Base-by-base conservation (phyloP, 2,329 filamentous ascomycete species). In the Aureobasidium mangrovei region DNA sequence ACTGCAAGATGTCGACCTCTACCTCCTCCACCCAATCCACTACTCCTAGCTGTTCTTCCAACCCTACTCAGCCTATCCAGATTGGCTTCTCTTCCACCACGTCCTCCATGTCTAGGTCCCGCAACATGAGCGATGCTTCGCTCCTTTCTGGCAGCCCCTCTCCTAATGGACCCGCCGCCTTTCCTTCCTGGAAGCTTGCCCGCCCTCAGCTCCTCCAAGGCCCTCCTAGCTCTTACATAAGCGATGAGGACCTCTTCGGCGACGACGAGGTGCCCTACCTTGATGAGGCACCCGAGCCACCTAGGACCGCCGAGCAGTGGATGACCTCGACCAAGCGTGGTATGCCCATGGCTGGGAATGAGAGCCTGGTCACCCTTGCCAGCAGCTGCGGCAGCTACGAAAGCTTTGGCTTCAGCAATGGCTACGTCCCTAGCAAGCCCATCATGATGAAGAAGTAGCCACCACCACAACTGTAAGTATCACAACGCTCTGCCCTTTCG, bases 231-330 rank as follows among this genome's bases (percentile, higher is more conserved):
- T 59, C 67, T 2, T 70, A 69, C 54, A 62, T 70, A 48, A 67
- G 63, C 57, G 68, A 70, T 56, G 66, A 66, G 51, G 68, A 70
- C 46, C 63, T 70, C 18, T 65, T 67, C 52, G 66, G 66, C 28
- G 63, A 64, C 46, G 55, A 59, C 44, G 43, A 54, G 5, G 61
- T 60, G n/a, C 58, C 60, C 27, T 67, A 62, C 51, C 60, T 69
- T 40, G 60, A 58, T 48, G 65, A 67, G 47, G 61, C 67, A 39
- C 67, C 66, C 36, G 59, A 63, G 33, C 66, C 68, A 39, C 68
- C 67, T 42, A 55, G 67, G 40, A 56, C 62, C 35, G 65, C 67
- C 4, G 64, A 64, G 51, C 59, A 59, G n/a, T 69, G 63, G 64
- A 56, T 67, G 47, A 42, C 32, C 24, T 36, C 39, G 32, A 7